Evolutionary conservation across 2,329 filamentous ascomycete genomes (phyloP).

Genomic region (Epichloe gansuensis): DNA sequence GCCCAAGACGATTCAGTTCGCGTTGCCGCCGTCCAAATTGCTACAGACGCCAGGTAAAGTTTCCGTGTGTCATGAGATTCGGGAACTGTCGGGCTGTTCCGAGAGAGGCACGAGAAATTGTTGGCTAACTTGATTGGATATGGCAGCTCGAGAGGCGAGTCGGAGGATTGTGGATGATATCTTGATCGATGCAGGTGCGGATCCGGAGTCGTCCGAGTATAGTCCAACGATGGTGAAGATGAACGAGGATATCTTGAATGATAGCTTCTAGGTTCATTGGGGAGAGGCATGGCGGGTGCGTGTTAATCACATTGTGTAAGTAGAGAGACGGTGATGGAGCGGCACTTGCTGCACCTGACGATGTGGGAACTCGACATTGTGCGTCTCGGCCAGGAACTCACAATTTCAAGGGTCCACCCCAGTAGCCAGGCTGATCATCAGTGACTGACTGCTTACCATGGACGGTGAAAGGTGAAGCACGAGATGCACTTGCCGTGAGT

Average conservation of each 20-base stretch:
- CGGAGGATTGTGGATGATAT: constrained; percentile 72
- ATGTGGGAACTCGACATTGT: not conserved
- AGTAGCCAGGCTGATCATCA: too few relatives aligned
- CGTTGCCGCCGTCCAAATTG: constrained; percentile 61
- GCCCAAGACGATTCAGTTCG: constrained; percentile 86
- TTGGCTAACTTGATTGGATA: not conserved
- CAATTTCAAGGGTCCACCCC: too few relatives aligned
- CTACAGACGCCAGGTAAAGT: constrained; percentile 63
- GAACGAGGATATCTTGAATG: constrained; percentile 47
- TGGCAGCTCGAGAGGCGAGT: constrained; percentile 61
- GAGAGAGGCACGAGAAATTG: not conserved
- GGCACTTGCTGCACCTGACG: not conserved
- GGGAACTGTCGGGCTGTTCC: not conserved
- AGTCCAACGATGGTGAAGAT: constrained; percentile 55
- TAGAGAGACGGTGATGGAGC: not conserved
- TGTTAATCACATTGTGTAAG: too few relatives aligned
- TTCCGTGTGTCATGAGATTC: not conserved
- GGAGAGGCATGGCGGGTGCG: too few relatives aligned
- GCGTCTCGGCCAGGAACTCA: too few relatives aligned
- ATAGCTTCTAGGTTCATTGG: constrained; percentile 39
- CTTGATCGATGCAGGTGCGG: constrained; percentile 59
- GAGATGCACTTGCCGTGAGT: not conserved
- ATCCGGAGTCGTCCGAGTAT: constrained; percentile 41
- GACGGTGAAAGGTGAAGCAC: not conserved
- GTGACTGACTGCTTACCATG: too few relatives aligned